Conservation (phyloP, 306 rosid genomes). For the Erythrophleum fordii region DNA sequence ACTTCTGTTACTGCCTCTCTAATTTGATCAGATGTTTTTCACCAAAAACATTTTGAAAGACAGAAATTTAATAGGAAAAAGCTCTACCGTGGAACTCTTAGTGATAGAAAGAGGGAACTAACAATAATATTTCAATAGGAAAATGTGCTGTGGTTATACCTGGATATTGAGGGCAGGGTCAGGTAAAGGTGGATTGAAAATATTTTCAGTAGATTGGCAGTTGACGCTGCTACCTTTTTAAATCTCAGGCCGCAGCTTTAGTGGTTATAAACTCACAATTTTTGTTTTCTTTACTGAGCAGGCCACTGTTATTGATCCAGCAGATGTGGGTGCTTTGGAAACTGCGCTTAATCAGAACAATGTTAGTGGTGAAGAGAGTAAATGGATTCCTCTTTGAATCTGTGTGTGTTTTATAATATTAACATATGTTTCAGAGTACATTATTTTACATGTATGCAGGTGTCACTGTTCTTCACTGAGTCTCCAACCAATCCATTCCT, state of each 20-base stretch:
- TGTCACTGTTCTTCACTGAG: constrained; percentile 90
- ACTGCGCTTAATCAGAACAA: constrained; percentile 74
- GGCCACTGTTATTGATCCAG: constrained; percentile 89
- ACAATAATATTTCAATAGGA: background rate
- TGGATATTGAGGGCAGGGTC: background rate
- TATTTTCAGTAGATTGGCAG: background rate
- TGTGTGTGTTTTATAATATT: background rate
- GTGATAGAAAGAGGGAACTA: background rate
- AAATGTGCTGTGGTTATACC: background rate
- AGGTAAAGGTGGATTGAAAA: background rate
- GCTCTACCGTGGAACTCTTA: background rate
- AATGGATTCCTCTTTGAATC: constrained; percentile 13
- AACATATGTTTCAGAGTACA: constrained; percentile 11
- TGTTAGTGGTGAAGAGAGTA: constrained; percentile 52
- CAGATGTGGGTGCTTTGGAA: constrained; percentile 75
- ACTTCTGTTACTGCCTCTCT: background rate
- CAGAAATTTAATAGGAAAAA: background rate
- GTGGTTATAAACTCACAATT: constrained; percentile 20
- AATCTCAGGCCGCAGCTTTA: background rate
- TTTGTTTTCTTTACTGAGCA: constrained; percentile 40
- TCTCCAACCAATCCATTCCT: constrained; percentile 98
- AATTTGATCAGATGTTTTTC: background rate
- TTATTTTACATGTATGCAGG: constrained; percentile 54
- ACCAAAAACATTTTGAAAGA: background rate
- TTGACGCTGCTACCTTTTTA: background rate